Percentiles rank a stretch among this genome's conserved stretches.
These are phyloP conservation scores for Alternaria brassicae DNA, from an alignment of 2,329 filamentous ascomycete genomes.

Conservation along the genomic window DNA sequence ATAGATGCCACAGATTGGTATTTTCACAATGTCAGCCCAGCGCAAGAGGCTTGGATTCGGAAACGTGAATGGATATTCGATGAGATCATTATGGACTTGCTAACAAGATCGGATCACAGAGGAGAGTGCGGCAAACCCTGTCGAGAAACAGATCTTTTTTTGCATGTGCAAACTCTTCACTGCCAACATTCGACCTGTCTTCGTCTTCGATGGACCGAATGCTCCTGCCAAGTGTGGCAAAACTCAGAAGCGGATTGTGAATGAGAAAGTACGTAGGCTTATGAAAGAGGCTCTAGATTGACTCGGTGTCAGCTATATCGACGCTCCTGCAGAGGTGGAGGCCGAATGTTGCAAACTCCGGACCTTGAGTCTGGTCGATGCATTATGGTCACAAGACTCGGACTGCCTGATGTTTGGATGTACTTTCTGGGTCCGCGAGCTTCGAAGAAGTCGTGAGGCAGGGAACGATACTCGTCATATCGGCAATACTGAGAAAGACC, in stretches of 20 bases:
- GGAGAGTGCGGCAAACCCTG: too few relatives aligned
- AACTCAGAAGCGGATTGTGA: conserved; percentile 46
- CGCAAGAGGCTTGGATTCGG: conserved; percentile 45
- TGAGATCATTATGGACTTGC: too few relatives aligned
- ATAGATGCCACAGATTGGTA: conserved; percentile 54
- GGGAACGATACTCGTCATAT: too few relatives aligned
- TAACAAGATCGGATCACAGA: too few relatives aligned
- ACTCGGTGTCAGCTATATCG: conserved; percentile 52
- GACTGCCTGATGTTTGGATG: conserved; percentile 36
- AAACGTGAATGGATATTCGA: too few relatives aligned
- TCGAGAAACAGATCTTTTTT: conserved; percentile 51
- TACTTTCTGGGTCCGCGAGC: conserved; percentile 11
- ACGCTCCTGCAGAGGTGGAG: conserved; percentile 57
- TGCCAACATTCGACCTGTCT: conserved; percentile 59
- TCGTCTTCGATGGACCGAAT: conserved; percentile 62
- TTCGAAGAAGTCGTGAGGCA: conserved; percentile 11
- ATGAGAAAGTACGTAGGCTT: neutral
- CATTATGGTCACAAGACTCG: conserved; percentile 57
- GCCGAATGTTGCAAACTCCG: conserved; percentile 57
- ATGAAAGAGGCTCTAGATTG: conserved; percentile 18
- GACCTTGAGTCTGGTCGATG: conserved; percentile 54
- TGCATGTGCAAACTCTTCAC: conserved; percentile 55
- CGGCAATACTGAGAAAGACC: too few relatives aligned
- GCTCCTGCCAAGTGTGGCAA: conserved; percentile 46
- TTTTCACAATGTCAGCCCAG: conserved; percentile 49